Conservation (phyloP, 169 alveolate species). For the Plasmodium ovale region DNA sequence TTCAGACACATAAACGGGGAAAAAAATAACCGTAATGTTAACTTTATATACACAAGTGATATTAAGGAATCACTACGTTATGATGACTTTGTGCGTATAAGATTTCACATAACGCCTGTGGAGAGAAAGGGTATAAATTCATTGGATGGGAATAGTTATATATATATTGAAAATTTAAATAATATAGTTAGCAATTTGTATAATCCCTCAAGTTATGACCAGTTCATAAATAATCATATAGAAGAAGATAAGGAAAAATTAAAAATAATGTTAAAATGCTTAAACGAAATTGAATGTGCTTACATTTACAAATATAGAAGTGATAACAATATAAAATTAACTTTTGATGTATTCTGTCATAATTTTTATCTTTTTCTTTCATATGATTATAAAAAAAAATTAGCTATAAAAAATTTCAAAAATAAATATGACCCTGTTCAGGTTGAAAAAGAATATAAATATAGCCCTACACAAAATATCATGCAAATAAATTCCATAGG, state of each 20-base stretch:
- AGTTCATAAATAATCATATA: conserved; percentile 16
- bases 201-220: conserved; percentile 59
- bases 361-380: conserved; percentile 56
- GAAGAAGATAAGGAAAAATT: conserved; percentile 62
- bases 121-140: conserved; percentile 46
- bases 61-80: conserved; percentile 46
- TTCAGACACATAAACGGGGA: conserved; percentile 35
- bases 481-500: conserved; percentile 66
- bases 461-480: conserved; percentile 30
- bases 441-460: conserved; percentile 13
- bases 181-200: conserved; percentile 31
- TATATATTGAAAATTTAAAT: conserved; percentile 49
- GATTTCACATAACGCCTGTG: conserved; percentile 57
- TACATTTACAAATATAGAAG: conserved; percentile 66
- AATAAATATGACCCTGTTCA: conserved; percentile 29
- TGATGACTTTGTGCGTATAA: conserved; percentile 62
- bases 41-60: conserved; percentile 70
- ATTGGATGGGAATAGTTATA: conserved; percentile 29
- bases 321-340: conserved; percentile 67
- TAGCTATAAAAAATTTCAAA: conserved; percentile 21
- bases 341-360: conserved; percentile 69
- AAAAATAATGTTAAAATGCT: conserved; percentile 34
- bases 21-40: background rate
- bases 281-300: conserved; percentile 73
- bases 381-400: conserved; percentile 63